These are phyloP conservation scores for Aspergillus udagawae DNA, from an alignment of 2,329 filamentous ascomycete genomes.

Conservation along the genomic window DNA sequence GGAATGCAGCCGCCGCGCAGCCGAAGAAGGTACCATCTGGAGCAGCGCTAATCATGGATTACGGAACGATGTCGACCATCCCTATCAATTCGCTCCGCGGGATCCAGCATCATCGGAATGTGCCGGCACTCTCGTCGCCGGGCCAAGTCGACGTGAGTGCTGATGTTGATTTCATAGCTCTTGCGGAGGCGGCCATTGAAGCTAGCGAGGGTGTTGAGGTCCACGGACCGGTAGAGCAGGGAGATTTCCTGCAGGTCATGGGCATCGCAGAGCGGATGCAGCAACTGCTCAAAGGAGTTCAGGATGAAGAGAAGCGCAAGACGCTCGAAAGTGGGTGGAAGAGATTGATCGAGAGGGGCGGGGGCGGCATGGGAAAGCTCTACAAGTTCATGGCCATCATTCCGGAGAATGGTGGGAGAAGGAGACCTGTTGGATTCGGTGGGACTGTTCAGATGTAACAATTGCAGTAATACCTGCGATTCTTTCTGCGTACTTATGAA, in stretches of 20 bases:
- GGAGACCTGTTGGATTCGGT: conserved; percentile 87
- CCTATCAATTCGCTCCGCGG: conserved; percentile 88
- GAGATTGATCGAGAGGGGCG: conserved; percentile 76
- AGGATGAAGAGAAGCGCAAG: conserved; percentile 50
- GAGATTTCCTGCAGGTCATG: conserved; percentile 71
- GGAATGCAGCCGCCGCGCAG: conserved; percentile 27
- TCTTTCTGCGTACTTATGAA: conserved; percentile 1
- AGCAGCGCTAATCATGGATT: conserved; percentile 92
- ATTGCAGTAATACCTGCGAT: conserved; percentile 4
- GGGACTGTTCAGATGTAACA: conserved; percentile 49
- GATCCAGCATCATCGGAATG: conserved; percentile 70
- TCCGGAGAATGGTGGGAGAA: conserved; percentile 69
- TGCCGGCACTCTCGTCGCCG: conserved; percentile 74
- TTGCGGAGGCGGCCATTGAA: conserved; percentile 75
- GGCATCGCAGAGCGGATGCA: conserved; percentile 76
- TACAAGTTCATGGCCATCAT: conserved; percentile 93
- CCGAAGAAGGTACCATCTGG: conserved; percentile 65
- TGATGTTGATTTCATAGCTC: conserved; percentile 86
- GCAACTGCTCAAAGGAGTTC: conserved; percentile 54
- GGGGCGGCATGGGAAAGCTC: conserved; percentile 84
- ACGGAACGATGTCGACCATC: conserved; percentile 74
- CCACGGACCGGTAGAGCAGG: conserved; percentile 87
- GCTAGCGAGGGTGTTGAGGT: conserved; percentile 81
- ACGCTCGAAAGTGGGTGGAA: conserved; percentile 72
- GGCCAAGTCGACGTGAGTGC: conserved; percentile 85